Evolutionary conservation across 805 yeast genomes (phyloP), one percentile per base, ranked within the genome.

Genomic region (Danielia oregonensis): DNA sequence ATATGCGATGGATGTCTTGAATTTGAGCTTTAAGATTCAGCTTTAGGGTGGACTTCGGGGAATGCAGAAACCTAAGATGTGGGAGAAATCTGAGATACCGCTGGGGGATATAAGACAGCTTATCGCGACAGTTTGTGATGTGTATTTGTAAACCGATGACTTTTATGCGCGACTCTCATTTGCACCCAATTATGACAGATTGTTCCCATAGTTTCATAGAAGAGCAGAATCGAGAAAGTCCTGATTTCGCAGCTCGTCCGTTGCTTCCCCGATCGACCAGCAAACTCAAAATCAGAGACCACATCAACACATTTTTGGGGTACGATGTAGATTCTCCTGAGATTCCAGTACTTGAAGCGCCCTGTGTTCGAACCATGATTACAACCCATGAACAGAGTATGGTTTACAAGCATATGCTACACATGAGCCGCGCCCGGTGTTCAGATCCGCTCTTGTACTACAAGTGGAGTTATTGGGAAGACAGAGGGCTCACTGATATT

Each of bases 1-100:
- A 48, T 47, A 17, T n/a, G n/a, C 24, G 18, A 18, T 10, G 21
- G 12, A 12, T 2, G 23, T n/a, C n/a, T n/a, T n/a, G n/a, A n/a
- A n/a, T n/a, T n/a, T n/a, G n/a, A n/a, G n/a, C n/a, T n/a, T n/a
- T n/a, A n/a, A n/a, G n/a, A n/a, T n/a, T n/a, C n/a, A n/a, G n/a
- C n/a, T n/a, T n/a, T n/a, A n/a, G n/a, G n/a, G n/a, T n/a, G n/a
- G n/a, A n/a, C n/a, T n/a, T n/a, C n/a, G n/a, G n/a, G n/a, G n/a
- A n/a, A n/a, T n/a, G n/a, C n/a, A n/a, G n/a, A n/a, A n/a, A n/a
- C n/a, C n/a, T n/a, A n/a, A n/a, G n/a, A n/a, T n/a, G n/a, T n/a
- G n/a, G n/a, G n/a, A n/a, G n/a, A n/a, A n/a, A n/a, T n/a, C n/a
- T n/a, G n/a, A n/a, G n/a, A n/a, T n/a, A n/a, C n/a, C n/a, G n/a